These are phyloP conservation scores for Teunomyces cretensis DNA, from an alignment of 805 yeast genomes.

Conservation along the genomic window DNA sequence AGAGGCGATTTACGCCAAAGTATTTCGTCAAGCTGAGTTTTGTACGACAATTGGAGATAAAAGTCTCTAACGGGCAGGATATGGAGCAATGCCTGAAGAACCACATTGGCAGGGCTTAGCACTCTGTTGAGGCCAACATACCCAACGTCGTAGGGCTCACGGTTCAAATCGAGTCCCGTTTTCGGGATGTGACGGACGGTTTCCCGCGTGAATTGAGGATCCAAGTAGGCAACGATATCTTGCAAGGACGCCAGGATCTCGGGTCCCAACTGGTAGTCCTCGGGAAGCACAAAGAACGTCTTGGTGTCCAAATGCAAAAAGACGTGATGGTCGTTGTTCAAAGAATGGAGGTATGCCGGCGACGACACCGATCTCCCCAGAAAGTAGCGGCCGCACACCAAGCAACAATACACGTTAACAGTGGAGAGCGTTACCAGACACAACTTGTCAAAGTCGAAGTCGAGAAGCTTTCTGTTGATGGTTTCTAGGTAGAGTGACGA, in stretches of 20 bases:
- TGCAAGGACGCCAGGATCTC: slow-evolving; percentile 24
- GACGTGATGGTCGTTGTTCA: slow-evolving; percentile 62
- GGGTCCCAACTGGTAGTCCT: slow-evolving; percentile 40
- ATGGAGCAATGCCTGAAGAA: slow-evolving; percentile 58
- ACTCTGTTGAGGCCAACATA: slow-evolving; percentile 63
- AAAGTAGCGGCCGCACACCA: slow-evolving; percentile 70
- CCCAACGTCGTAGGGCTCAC: slow-evolving; percentile 56
- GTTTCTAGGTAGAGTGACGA: slow-evolving; percentile 35
- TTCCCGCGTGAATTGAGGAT: slow-evolving; percentile 47
- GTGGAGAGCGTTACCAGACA: slow-evolving; percentile 64
- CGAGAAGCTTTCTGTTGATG: slow-evolving; percentile 46
- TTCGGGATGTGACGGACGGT: slow-evolving; percentile 31
- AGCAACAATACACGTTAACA: slow-evolving; percentile 67
- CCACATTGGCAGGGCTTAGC: slow-evolving; percentile 50
- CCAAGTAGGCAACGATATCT: slow-evolving; percentile 52
- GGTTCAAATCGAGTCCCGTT: slow-evolving; percentile 42
- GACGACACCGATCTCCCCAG: slow-evolving; percentile 67
- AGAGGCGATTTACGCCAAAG: slow-evolving; percentile 23
- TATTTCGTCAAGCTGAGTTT: slow-evolving; percentile 18
- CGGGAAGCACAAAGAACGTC: slow-evolving; percentile 63
- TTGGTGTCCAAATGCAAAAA: slow-evolving; percentile 54
- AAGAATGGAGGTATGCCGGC: slow-evolving; percentile 66
- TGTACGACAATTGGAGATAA: slow-evolving; percentile 17
- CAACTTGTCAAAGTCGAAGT: slow-evolving; percentile 68
- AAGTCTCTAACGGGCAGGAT: slow-evolving; percentile 44